Evolutionary conservation across 768 basidiomycete species (phyloP).

Genomic region (Tricholomella constricta): DNA sequence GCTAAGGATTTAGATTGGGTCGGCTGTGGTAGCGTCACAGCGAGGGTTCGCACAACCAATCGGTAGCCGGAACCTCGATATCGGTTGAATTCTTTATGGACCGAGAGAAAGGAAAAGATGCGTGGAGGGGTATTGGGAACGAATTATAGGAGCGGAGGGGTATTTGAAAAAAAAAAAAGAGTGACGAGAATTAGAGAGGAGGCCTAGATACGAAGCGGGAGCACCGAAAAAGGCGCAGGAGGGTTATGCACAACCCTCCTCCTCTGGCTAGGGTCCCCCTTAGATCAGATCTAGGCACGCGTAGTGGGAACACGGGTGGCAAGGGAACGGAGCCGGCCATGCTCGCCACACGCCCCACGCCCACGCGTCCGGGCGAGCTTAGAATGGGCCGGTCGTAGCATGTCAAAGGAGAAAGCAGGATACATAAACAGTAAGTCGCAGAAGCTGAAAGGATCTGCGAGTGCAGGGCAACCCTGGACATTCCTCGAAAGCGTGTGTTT

Average conservation of each 20-base stretch:
- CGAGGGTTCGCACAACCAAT: neutral
- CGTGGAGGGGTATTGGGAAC: slow-evolving; percentile 3
- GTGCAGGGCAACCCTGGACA: neutral
- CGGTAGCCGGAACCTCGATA: neutral
- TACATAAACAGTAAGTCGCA: neutral
- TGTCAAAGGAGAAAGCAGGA: neutral
- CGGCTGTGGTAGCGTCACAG: neutral
- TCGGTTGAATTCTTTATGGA: too few species aligned
- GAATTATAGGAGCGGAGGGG: slow-evolving; percentile 15
- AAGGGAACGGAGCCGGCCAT: slow-evolving; percentile 20
- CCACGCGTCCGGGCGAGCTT: neutral
- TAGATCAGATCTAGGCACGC: slow-evolving; percentile 42
- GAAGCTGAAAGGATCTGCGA: neutral
- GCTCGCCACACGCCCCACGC: slow-evolving; percentile 6
- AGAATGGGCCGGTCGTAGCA: neutral
- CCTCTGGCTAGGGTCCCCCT: slow-evolving; percentile 12
- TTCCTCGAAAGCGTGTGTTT: neutral
- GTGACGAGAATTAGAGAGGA: slow-evolving; percentile 16
- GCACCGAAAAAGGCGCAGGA: slow-evolving; percentile 19
- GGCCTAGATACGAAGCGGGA: slow-evolving; percentile 11
- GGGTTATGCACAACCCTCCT: slow-evolving; percentile 9
- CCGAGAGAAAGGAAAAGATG: neutral
- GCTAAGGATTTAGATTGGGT: slow-evolving; percentile 4
- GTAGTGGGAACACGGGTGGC: slow-evolving; percentile 20
- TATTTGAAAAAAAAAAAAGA: slow-evolving; percentile 22